A percentile compares a stretch with the other conserved stretches of the same genome.
These are phyloP conservation scores for Candida coquimbonensis DNA, from an alignment of 805 yeast species.

Conservation along the genomic window DNA sequence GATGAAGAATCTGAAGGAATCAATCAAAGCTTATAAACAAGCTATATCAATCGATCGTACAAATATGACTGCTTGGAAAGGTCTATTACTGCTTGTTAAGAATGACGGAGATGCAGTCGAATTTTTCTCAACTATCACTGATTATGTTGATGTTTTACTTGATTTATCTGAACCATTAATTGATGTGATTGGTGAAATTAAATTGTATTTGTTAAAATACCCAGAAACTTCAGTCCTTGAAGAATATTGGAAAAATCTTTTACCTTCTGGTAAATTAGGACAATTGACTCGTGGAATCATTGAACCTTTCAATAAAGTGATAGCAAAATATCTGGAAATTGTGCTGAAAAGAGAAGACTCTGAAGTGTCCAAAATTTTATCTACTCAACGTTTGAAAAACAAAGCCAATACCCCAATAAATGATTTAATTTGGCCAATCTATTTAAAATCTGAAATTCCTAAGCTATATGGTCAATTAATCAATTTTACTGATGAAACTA, in stretches of 20 bases:
- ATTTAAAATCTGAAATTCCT: slow-evolving; percentile 45
- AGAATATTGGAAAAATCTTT: slow-evolving; percentile 39
- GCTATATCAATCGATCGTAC: slow-evolving; percentile 47
- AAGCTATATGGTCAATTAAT: slow-evolving; percentile 48
- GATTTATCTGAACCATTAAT: slow-evolving; percentile 38
- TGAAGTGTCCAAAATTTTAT: slow-evolving; percentile 32
- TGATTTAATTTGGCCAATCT: slow-evolving; percentile 42
- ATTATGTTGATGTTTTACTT: slow-evolving; percentile 35
- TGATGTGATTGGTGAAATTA: slow-evolving; percentile 43
- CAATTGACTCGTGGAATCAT: slow-evolving; percentile 42
- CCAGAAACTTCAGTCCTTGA: slow-evolving; percentile 31
- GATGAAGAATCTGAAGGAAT: slow-evolving; percentile 30
- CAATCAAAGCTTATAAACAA: slow-evolving; percentile 35
- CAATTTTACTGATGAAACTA: slow-evolving; percentile 56
- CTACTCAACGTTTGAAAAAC: slow-evolving; percentile 41
- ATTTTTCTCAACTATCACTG: slow-evolving; percentile 43
- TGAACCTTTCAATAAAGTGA: slow-evolving; percentile 39
- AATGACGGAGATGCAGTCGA: slow-evolving; percentile 29
- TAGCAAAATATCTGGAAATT: slow-evolving; percentile 37
- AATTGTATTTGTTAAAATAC: slow-evolving; percentile 35
- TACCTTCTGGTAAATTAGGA: slow-evolving; percentile 52
- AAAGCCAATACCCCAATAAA: slow-evolving; percentile 11
- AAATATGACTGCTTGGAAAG: slow-evolving; percentile 74
- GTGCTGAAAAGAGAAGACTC: slow-evolving; percentile 33
- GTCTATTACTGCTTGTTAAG: slow-evolving; percentile 46